Percentiles rank a stretch among this genome's conserved stretches.
These are phyloP conservation scores for Curvularia sp. DNA, from an alignment of 2,329 filamentous ascomycete species.

Conservation along the genomic window DNA sequence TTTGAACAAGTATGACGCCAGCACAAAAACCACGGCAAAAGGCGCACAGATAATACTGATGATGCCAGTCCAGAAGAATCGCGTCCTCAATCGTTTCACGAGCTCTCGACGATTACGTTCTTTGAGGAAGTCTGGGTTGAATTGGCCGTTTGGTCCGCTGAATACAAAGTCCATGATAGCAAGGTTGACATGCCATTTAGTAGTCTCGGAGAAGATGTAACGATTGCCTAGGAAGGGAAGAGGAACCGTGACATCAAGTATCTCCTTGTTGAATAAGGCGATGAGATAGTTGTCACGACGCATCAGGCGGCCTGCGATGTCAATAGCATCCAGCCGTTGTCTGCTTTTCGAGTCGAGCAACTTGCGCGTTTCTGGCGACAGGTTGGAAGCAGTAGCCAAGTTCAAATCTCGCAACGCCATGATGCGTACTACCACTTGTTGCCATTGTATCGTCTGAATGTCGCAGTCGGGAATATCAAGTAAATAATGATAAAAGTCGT, in stretches of 20 bases:
- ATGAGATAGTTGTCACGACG: conserved; percentile 96
- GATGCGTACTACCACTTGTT: conserved; percentile 83
- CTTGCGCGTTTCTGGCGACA: conserved; percentile 65
- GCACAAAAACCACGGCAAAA: conserved; percentile 83
- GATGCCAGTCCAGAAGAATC: conserved; percentile 82
- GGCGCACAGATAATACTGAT: conserved; percentile 88
- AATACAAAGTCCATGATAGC: conserved; percentile 95
- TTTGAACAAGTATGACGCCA: conserved; percentile 90
- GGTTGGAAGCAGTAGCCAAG: conserved; percentile 74
- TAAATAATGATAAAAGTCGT: conserved; percentile 84
- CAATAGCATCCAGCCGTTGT: conserved; percentile 92
- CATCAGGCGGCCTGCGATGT: conserved; percentile 97
- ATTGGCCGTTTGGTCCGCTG: conserved; percentile 79
- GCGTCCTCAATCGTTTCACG: conserved; percentile 76
- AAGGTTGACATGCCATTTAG: conserved; percentile 91
- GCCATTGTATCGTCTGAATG: conserved; percentile 95
- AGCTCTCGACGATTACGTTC: conserved; percentile 80
- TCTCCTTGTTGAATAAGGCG: conserved; percentile 95
- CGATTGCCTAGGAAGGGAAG: conserved; percentile 81
- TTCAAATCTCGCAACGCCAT: conserved; percentile 87
- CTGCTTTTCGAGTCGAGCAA: conserved; percentile 85
- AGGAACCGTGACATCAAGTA: conserved; percentile 84
- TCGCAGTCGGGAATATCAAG: conserved; percentile 84
- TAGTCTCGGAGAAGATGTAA: conserved; percentile 84
- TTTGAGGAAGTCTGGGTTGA: conserved; percentile 84